Conservation (phyloP, 2,329 filamentous ascomycete genomes). For the Aspergillus puulaauensis region DNA sequence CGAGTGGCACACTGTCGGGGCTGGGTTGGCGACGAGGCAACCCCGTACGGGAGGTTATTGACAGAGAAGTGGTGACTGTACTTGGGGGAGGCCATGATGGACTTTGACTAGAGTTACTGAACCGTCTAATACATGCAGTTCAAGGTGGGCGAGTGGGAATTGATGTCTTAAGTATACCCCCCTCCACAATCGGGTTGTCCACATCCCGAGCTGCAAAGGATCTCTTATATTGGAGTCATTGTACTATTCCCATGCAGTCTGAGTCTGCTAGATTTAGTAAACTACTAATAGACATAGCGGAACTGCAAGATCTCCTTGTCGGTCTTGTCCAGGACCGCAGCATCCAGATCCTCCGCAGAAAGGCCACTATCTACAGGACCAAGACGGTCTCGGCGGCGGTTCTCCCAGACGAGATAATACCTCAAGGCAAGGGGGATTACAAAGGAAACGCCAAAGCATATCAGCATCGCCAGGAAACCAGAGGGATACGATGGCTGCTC, state of each 20-base stretch:
- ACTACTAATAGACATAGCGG: constrained; percentile 10
- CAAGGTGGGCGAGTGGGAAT: background rate
- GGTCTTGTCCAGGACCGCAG: constrained; percentile 4
- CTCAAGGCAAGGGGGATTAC: background rate
- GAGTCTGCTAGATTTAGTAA: too few species aligned
- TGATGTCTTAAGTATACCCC: background rate
- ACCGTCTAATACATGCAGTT: background rate
- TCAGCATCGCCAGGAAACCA: constrained; percentile 17
- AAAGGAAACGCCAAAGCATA: constrained; percentile 5
- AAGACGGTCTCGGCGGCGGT: background rate
- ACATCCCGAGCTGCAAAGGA: background rate
- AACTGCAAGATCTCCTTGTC: constrained; percentile 7
- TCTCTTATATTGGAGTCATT: too few species aligned
- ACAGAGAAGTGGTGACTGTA: constrained; percentile 46
- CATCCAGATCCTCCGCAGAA: constrained; percentile 1
- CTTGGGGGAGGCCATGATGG: constrained; percentile 19
- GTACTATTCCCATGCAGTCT: too few species aligned
- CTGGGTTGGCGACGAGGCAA: constrained; percentile 46
- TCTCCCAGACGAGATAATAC: constrained; percentile 9
- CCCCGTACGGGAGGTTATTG: constrained; percentile 55
- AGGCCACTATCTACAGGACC: background rate
- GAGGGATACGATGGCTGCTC: constrained; percentile 37
- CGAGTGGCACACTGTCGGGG: constrained; percentile 52
- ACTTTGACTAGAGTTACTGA: background rate
- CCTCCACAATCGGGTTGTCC: background rate